Conservation (phyloP, 352 stramenopile genomes). For the Elongisporangium undulatum region DNA sequence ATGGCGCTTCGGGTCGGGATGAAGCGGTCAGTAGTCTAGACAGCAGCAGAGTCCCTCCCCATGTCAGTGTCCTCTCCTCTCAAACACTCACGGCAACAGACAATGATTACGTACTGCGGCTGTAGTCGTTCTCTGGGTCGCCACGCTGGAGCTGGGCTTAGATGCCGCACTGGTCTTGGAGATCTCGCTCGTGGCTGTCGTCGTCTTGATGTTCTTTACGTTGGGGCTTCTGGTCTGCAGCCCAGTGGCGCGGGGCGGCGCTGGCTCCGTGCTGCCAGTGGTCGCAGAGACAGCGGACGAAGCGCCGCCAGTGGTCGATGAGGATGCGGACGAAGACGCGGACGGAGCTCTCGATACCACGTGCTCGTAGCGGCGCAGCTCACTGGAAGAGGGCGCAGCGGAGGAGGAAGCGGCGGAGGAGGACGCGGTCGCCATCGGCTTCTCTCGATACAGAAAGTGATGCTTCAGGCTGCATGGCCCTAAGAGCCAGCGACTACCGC, state of each 20-base stretch:
- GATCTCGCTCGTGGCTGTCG: conserved; percentile 6
- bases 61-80: background rate
- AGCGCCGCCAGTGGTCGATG: background rate
- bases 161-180: conserved; percentile 1
- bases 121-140: background rate
- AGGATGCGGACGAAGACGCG: conserved; percentile 5
- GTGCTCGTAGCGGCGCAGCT: conserved; percentile 6
- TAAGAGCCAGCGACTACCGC: background rate
- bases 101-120: conserved; percentile 1
- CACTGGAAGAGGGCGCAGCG: background rate
- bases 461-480: background rate
- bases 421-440: background rate
- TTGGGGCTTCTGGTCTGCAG: conserved; percentile 15
- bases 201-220: conserved; percentile 29
- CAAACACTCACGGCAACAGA: background rate
- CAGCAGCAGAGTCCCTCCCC: background rate
- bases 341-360: background rate
- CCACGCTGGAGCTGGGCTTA: conserved; percentile 17
- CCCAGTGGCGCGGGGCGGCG: background rate
- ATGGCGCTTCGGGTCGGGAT: conserved; percentile 85
- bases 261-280: conserved; percentile 1
- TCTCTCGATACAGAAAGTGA: conserved; percentile 1
- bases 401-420: background rate
- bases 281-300: conserved; percentile 1
- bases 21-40: conserved; percentile 65